A percentile compares a stretch with the other conserved stretches of the same genome.
phyloP scores from a whole-genome alignment of 257 asterid species.

The Scutellaria baicalensis region DNA sequence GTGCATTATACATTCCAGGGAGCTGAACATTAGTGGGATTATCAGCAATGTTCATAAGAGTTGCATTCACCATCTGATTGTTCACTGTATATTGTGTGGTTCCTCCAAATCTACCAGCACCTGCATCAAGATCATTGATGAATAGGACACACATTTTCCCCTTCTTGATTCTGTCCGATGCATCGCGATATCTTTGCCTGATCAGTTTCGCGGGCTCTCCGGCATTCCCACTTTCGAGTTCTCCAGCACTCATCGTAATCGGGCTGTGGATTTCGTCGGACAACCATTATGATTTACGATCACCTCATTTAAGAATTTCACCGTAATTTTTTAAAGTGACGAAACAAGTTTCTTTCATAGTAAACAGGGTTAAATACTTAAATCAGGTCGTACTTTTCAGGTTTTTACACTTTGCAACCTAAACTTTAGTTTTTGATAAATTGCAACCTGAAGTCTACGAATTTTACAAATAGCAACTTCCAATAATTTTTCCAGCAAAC shows the following conservation, averaged over 20 bases:
- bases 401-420: too few species aligned
- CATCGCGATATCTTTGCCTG: constrained; percentile 54
- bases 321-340: too few species aligned
- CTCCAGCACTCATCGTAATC: constrained; percentile 60
- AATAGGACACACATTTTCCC: constrained; percentile 47
- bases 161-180: constrained; percentile 38
- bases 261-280: constrained; percentile 21
- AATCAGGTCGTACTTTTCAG: too few species aligned
- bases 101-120: constrained; percentile 50
- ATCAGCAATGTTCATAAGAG: constrained; percentile 56
- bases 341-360: too few species aligned
- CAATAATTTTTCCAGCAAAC: too few species aligned
- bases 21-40: constrained; percentile 50
- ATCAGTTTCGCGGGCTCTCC: constrained; percentile 59
- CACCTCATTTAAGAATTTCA: neutral
- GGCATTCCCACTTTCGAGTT: constrained; percentile 50
- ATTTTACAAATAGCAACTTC: too few species aligned
- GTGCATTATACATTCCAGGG: constrained; percentile 54
- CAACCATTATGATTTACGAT: neutral
- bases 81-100: constrained; percentile 51
- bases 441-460: too few species aligned
- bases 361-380: too few species aligned
- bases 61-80: constrained; percentile 59
- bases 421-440: too few species aligned
- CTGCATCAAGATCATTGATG: constrained; percentile 57